These are phyloP conservation scores for Arthrobotrys conoides DNA, from an alignment of 2,329 filamentous ascomycete species.

Conservation along the genomic window DNA sequence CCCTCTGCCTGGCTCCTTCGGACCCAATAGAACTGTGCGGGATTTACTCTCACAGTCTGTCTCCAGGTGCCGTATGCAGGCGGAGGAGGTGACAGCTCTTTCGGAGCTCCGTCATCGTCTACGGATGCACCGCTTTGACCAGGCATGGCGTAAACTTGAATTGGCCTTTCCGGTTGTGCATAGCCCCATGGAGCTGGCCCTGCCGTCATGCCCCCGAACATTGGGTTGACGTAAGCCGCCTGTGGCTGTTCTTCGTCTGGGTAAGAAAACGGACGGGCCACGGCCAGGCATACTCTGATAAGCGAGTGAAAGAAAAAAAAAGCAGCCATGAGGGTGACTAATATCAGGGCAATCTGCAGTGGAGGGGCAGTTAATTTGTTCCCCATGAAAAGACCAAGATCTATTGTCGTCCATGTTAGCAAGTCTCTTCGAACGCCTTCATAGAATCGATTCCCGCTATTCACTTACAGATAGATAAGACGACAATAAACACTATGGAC, in stretches of 20 bases:
- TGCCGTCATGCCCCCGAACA: slow-evolving; percentile 67
- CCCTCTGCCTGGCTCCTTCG: slow-evolving; percentile 53
- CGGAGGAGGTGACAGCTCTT: slow-evolving; percentile 75
- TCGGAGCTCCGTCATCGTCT: slow-evolving; percentile 71
- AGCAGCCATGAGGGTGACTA: slow-evolving; percentile 80
- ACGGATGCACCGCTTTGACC: slow-evolving; percentile 78
- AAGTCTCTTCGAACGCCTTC: slow-evolving; percentile 15
- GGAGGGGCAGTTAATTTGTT: slow-evolving; percentile 73
- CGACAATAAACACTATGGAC: slow-evolving; percentile 57
- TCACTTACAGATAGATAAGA: slow-evolving; percentile 65
- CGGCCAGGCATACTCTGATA: slow-evolving; percentile 79
- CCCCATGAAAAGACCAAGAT: slow-evolving; percentile 80
- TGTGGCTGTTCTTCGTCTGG: slow-evolving; percentile 54
- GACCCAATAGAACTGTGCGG: slow-evolving; percentile 64
- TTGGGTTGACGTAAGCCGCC: slow-evolving; percentile 55
- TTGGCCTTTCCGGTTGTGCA: slow-evolving; percentile 79
- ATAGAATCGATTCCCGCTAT: slow-evolving; percentile 70
- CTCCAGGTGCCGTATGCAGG: slow-evolving; percentile 39
- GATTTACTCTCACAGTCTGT: slow-evolving; percentile 64
- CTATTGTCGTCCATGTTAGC: slow-evolving; percentile 68
- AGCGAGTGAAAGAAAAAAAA: slow-evolving; percentile 86
- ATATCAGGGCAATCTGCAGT: slow-evolving; percentile 83
- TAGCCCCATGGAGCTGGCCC: slow-evolving; percentile 76
- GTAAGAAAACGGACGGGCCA: slow-evolving; percentile 69
- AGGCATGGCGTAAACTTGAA: slow-evolving; percentile 80